phyloP scores from a whole-genome alignment of 495 filamentous ascomycete species.

The Tuber microsphaerosporum region DNA sequence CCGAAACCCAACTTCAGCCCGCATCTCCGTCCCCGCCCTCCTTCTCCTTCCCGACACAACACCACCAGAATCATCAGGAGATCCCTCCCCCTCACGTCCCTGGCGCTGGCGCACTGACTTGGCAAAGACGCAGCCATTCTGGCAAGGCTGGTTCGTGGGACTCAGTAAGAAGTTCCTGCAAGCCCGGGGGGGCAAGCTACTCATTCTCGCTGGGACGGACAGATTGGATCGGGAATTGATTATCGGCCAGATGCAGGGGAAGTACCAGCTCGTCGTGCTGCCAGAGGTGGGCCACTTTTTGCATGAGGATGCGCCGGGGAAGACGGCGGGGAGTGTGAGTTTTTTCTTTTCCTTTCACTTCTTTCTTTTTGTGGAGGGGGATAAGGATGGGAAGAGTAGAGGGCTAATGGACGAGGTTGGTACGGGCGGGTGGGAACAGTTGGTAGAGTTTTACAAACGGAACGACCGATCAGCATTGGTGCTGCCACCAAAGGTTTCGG shows the following conservation, averaged over 20 bases:
- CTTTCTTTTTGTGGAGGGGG: constrained; percentile 20
- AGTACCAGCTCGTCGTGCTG: constrained; percentile 91
- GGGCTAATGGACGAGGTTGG: constrained; percentile 37
- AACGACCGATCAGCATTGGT: constrained; percentile 81
- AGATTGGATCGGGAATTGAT: constrained; percentile 88
- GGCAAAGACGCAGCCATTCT: constrained; percentile 76
- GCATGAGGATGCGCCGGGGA: constrained; percentile 87
- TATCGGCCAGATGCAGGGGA: constrained; percentile 79
- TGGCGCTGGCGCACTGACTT: constrained; percentile 89
- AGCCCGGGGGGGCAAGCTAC: constrained; percentile 75
- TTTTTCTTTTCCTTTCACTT: not conserved
- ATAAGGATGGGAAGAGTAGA: constrained; percentile 27
- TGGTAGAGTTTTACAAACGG: constrained; percentile 84
- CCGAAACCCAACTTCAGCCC: constrained; percentile 69
- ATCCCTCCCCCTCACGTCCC: constrained; percentile 40
- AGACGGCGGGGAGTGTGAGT: constrained; percentile 61
- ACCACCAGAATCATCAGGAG: constrained; percentile 18
- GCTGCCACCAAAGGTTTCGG: constrained; percentile 75
- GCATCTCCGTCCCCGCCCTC: constrained; percentile 79
- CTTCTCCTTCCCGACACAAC: constrained; percentile 43
- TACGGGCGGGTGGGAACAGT: constrained; percentile 41
- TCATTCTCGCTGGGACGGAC: constrained; percentile 90
- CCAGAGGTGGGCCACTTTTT: constrained; percentile 95
- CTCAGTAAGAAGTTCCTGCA: constrained; percentile 82
- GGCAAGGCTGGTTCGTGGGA: constrained; percentile 88